These are phyloP conservation scores for Obelidium mucronatum DNA, from an alignment of 192 early-diverging fungal genomes.

Conservation along the genomic window DNA sequence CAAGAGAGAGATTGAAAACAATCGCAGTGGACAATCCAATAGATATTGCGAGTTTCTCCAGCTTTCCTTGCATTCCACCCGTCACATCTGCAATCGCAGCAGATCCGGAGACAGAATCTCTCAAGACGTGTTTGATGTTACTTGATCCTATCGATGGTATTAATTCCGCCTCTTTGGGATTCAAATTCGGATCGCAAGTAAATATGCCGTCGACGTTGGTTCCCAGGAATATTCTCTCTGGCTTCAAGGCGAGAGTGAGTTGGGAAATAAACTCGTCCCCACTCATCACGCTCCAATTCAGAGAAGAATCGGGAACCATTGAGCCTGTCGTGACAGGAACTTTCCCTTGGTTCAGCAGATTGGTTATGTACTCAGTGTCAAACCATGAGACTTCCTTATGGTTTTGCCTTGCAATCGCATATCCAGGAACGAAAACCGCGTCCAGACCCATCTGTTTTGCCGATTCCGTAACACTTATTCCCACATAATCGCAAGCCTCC, in stretches of 20 bases:
- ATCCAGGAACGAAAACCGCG: background rate
- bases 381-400: background rate
- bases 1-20: conserved; percentile 3
- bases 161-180: conserved; percentile 3
- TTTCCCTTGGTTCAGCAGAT: background rate
- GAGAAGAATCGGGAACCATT: conserved; percentile 10
- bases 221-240: conserved; percentile 10
- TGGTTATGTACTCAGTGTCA: background rate
- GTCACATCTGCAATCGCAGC: conserved; percentile 18
- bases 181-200: background rate
- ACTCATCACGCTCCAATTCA: background rate
- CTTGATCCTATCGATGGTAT: background rate
- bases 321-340: conserved; percentile 16
- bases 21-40: background rate
- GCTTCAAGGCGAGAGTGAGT: background rate
- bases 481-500: conserved; percentile 12
- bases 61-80: conserved; percentile 31
- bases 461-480: background rate
- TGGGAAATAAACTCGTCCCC: conserved; percentile 23
- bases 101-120: conserved; percentile 9
- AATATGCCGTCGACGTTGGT: conserved; percentile 25
- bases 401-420: background rate
- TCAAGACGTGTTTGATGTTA: conserved; percentile 6
- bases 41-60: conserved; percentile 7
- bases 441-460: background rate